phyloP scores from a whole-genome alignment of 768 basidiomycete genomes.

The Myochromella boudieri region DNA sequence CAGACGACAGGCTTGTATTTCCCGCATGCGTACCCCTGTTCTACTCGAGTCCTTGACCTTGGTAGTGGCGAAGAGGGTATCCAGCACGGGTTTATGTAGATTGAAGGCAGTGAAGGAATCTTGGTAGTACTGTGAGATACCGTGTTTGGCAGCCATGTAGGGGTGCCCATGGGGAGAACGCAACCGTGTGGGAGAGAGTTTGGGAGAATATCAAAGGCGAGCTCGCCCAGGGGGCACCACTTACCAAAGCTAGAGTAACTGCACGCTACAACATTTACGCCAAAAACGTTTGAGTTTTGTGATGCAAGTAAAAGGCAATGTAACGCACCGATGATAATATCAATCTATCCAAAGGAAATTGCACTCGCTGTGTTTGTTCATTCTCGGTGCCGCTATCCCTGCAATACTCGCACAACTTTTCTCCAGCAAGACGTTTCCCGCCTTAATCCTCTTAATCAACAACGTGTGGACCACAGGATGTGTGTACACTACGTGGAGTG shows the following conservation, averaged over 20 bases:
- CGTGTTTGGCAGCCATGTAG: slow-evolving; percentile 79
- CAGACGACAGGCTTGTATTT: slow-evolving; percentile 88
- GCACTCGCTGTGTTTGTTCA: slow-evolving; percentile 88
- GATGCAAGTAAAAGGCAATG: neutral
- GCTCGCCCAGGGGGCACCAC: slow-evolving; percentile 46
- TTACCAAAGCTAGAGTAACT: slow-evolving; percentile 82
- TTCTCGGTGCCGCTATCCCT: slow-evolving; percentile 83
- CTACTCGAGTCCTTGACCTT: slow-evolving; percentile 67
- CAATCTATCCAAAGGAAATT: slow-evolving; percentile 78
- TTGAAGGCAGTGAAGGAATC: slow-evolving; percentile 84
- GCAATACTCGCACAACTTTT: slow-evolving; percentile 80
- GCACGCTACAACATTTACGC: slow-evolving; percentile 76
- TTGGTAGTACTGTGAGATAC: slow-evolving; percentile 72
- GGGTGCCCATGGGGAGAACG: slow-evolving; percentile 87
- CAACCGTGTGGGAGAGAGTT: slow-evolving; percentile 79
- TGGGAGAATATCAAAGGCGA: slow-evolving; percentile 63
- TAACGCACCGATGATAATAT: slow-evolving; percentile 80
- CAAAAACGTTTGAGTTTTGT: slow-evolving; percentile 2
- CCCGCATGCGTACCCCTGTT: slow-evolving; percentile 77
- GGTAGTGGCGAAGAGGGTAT: slow-evolving; percentile 81
- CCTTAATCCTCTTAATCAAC: slow-evolving; percentile 80
- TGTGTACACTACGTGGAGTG: slow-evolving; percentile 72
- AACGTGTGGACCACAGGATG: slow-evolving; percentile 71
- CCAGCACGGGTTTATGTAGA: slow-evolving; percentile 76
- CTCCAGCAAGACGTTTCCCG: slow-evolving; percentile 88